These are phyloP conservation scores for Aplosporella prunicola DNA, from an alignment of 2,329 filamentous ascomycete genomes.

Conservation along the genomic window DNA sequence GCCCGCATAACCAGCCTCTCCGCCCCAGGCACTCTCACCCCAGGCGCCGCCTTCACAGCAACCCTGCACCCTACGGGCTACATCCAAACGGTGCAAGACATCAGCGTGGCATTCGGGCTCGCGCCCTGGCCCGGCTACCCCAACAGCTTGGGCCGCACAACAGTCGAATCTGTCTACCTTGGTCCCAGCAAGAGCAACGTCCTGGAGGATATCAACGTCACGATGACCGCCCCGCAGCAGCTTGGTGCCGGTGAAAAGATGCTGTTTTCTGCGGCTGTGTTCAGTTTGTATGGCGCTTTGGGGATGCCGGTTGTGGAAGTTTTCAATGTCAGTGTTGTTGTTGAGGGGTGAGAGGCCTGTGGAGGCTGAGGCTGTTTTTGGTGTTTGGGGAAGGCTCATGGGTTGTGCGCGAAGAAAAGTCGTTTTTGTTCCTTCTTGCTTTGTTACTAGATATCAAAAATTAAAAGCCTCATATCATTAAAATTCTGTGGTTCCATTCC, in stretches of 20 bases:
- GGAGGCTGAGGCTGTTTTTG: too few species aligned
- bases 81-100: slow-evolving; percentile 37
- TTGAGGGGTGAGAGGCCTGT: too few species aligned
- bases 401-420: too few species aligned
- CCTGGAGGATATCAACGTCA: slow-evolving; percentile 18
- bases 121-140: slow-evolving; percentile 18
- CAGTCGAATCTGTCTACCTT: slow-evolving; percentile 26
- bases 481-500: too few species aligned
- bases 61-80: slow-evolving; percentile 34
- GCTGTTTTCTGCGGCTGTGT: slow-evolving; percentile 17
- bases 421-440: too few species aligned
- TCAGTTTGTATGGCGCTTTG: slow-evolving; percentile 21
- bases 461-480: too few species aligned
- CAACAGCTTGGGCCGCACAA: slow-evolving; percentile 22
- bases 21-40: slow-evolving; percentile 32
- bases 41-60: slow-evolving; percentile 30
- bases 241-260: slow-evolving; percentile 14
- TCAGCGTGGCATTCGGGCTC: slow-evolving; percentile 38
- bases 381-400: too few species aligned
- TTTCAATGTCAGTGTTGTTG: slow-evolving; percentile 10
- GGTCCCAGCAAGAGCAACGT: slow-evolving; percentile 26
- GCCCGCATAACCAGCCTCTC: slow-evolving; percentile 38
- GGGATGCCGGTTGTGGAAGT: slow-evolving; percentile 9
- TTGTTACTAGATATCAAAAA: too few species aligned
- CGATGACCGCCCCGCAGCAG: slow-evolving; percentile 13